These are phyloP conservation scores for Stereum hirsutum DNA, from an alignment of 1,284 basidiomycete species.

Conservation along the genomic window DNA sequence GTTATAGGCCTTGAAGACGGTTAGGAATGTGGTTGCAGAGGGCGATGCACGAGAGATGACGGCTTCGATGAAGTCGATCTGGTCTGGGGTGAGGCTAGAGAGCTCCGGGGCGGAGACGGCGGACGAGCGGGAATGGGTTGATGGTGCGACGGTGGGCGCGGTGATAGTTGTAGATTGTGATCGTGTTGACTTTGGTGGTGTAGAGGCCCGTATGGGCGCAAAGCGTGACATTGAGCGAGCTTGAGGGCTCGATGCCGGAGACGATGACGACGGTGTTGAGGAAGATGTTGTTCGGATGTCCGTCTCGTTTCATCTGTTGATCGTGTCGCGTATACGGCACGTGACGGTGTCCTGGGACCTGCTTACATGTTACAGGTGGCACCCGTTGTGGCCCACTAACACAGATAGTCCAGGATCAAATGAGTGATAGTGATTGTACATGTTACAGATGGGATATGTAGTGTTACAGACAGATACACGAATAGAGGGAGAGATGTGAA, in stretches of 20 bases:
- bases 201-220: constrained; percentile 20
- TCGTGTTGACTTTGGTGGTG: constrained; percentile 16
- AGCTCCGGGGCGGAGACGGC: constrained; percentile 46
- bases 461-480: constrained; percentile 1
- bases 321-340: too few relatives aligned
- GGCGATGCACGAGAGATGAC: constrained; percentile 59
- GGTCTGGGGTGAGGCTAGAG: constrained; percentile 41
- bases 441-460: neutral
- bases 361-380: too few relatives aligned
- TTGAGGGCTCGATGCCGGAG: too few relatives aligned
- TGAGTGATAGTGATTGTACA: neutral
- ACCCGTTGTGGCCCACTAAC: neutral
- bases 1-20: constrained; percentile 76
- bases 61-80: constrained; percentile 64
- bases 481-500: too few relatives aligned
- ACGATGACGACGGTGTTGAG: neutral
- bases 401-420: neutral
- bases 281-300: too few relatives aligned
- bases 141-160: constrained; percentile 10
- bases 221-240: constrained; percentile 23
- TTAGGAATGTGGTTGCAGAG: constrained; percentile 59
- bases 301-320: too few relatives aligned
- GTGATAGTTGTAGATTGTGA: constrained; percentile 8
- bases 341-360: too few relatives aligned
- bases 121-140: constrained; percentile 38